These are phyloP conservation scores for Barnettozyma siamensis DNA, from an alignment of 805 yeast species.

Conservation along the genomic window DNA sequence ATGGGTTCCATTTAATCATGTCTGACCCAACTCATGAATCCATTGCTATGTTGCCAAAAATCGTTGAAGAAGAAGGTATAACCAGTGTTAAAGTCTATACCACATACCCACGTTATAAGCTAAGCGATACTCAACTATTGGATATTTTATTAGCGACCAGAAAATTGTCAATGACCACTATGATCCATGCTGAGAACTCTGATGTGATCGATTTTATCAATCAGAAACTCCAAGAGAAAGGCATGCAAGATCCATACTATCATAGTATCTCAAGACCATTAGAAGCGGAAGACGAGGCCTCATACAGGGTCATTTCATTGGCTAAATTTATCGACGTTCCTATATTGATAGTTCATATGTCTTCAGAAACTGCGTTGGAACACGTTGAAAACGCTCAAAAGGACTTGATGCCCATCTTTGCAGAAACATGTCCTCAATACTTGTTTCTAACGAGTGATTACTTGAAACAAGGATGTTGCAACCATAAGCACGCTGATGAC, in stretches of 20 bases:
- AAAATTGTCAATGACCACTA: slow-evolving; percentile 38
- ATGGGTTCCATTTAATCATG: slow-evolving; percentile 42
- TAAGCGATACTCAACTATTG: slow-evolving; percentile 36
- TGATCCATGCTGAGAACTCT: slow-evolving; percentile 49
- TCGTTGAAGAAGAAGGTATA: slow-evolving; percentile 24
- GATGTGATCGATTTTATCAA: slow-evolving; percentile 39
- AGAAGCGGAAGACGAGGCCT: slow-evolving; percentile 44
- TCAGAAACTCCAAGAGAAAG: slow-evolving; percentile 33
- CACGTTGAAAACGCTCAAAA: slow-evolving; percentile 40
- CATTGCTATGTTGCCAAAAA: slow-evolving; percentile 28
- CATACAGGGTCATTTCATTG: slow-evolving; percentile 40
- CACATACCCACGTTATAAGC: slow-evolving; percentile 38
- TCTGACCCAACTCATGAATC: slow-evolving; percentile 30
- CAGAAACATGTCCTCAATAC: slow-evolving; percentile 49
- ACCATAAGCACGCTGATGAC: slow-evolving; percentile 26
- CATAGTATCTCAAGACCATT: slow-evolving; percentile 42
- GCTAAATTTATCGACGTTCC: slow-evolving; percentile 41
- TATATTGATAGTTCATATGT: slow-evolving; percentile 43
- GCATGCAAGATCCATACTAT: slow-evolving; percentile 36
- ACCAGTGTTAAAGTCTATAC: slow-evolving; percentile 32
- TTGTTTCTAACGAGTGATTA: slow-evolving; percentile 37
- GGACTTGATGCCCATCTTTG: slow-evolving; percentile 35
- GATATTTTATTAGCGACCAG: slow-evolving; percentile 35
- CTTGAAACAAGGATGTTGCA: slow-evolving; percentile 25
- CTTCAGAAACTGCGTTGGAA: slow-evolving; percentile 35